Evolutionary conservation across 805 yeast species (phyloP), one percentile per base, ranked within the genome.

Genomic region (Hanseniaspora nectarophila): DNA sequence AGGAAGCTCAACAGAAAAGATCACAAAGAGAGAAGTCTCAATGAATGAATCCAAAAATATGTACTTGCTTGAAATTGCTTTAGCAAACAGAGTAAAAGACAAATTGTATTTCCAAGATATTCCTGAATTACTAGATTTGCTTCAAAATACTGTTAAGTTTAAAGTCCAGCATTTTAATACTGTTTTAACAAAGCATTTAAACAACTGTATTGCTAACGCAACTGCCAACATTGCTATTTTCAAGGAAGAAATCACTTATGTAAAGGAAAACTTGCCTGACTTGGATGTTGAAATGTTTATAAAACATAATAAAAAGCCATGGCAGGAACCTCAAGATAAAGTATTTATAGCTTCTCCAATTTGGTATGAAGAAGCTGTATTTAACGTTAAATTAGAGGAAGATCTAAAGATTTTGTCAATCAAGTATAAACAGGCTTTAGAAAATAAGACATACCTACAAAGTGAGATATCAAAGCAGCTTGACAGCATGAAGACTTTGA

Each of bases 321-420:
- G 96, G 97, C 73, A 72, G 43, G 97, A 88, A 59, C 97, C 97
- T 1, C 71, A 70, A 6, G 97, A 90, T 67, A 86, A 84, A 62
- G 73, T 78, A 57, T 92, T 84, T 61, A 76, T 85, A 56, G 96
- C 97, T 1, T 81, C 95, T 24, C 81, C 88, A 29, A 82, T 92
- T 39, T 92, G 98, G 98, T 97, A 90, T 67, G 98, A 92, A 61
- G 97, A 92, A 66, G 95, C 87, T 57, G 70, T 76, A 33, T 74
- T 85, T 60, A 73, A 82, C 56, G 74, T 79, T 1, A 70, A 74
- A 5, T 74, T 75, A 42, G 80, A 76, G 39, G 74, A 72, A 5
- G 85, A 80, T 60, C 67, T 82, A 49, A 70, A 75, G 6, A 77
- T 74, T 37, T 67, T 84, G 61, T 79, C 76, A 61, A 69, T 71